phyloP scores from a whole-genome alignment of 2,329 filamentous ascomycete genomes.

The Xylariaceae sp. region DNA sequence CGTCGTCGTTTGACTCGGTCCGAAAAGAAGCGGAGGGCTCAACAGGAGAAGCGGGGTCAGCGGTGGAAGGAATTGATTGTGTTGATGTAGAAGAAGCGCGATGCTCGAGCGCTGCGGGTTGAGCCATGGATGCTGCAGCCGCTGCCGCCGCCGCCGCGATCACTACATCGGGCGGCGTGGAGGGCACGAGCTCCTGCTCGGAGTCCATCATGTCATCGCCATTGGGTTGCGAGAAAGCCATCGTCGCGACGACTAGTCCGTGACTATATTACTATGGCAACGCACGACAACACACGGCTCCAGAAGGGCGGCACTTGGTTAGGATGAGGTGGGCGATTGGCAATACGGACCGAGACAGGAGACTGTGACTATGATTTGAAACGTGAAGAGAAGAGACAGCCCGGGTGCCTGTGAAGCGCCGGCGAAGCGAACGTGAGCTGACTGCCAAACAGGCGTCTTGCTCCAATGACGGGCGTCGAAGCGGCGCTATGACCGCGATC shows the following conservation, averaged over 20 bases:
- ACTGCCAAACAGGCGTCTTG: slow-evolving; percentile 2
- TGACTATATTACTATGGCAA: background rate
- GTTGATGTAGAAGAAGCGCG: slow-evolving; percentile 39
- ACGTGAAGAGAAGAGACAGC: too few species aligned
- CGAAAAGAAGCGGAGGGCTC: slow-evolving; percentile 46
- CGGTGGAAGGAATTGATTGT: slow-evolving; percentile 53
- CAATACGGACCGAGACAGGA: background rate
- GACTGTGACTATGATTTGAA: background rate
- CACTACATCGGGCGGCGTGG: slow-evolving; percentile 24
- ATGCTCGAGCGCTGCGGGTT: slow-evolving; percentile 8
- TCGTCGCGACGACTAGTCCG: slow-evolving; percentile 31
- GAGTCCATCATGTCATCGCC: slow-evolving; percentile 23
- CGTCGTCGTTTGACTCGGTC: slow-evolving; percentile 47
- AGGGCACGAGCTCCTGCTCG: slow-evolving; percentile 26
- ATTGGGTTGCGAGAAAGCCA: slow-evolving; percentile 33
- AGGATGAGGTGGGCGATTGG: background rate
- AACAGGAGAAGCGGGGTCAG: slow-evolving; percentile 48
- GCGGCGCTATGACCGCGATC: slow-evolving; percentile 14
- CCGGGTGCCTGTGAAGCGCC: background rate
- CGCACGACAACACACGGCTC: background rate
- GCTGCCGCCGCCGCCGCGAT: background rate
- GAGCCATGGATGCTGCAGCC: slow-evolving; percentile 6
- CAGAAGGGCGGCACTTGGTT: background rate
- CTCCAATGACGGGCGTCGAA: background rate
- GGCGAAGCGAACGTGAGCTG: background rate